Evolutionary conservation across 371 early-diverging fungal genomes (phyloP).

Genomic region (Mucor mucedo): DNA sequence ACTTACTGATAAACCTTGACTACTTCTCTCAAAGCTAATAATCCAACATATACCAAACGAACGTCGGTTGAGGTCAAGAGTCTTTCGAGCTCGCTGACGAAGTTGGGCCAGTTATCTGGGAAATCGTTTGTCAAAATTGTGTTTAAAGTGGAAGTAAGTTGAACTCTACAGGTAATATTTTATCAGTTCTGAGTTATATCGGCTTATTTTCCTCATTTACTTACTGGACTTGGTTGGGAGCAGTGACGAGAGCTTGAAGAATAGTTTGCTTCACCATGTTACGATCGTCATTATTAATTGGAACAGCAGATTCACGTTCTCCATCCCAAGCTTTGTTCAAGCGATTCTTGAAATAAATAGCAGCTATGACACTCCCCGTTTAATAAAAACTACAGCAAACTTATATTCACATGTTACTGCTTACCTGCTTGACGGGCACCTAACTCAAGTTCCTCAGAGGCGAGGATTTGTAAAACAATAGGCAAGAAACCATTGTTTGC

Average conservation of each 20-base stretch:
- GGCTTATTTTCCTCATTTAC: conserved; percentile 1
- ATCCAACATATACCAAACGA: conserved; percentile 74
- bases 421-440: conserved; percentile 82
- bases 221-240: conserved; percentile 77
- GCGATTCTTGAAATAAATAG: conserved; percentile 95
- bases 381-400: conserved; percentile 3
- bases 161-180: conserved; percentile 55
- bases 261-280: conserved; percentile 78
- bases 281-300: conserved; percentile 78
- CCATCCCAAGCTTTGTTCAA: conserved; percentile 80
- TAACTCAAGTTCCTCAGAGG: conserved; percentile 65
- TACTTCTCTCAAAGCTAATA: conserved; percentile 80
- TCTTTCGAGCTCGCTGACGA: conserved; percentile 67
- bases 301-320: conserved; percentile 31
- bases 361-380: conserved; percentile 59
- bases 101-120: conserved; percentile 86
- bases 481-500: conserved; percentile 69
- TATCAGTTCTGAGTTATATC: background rate
- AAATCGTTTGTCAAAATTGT: conserved; percentile 77
- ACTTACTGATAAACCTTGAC: conserved; percentile 83
- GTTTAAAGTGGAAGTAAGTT: conserved; percentile 75
- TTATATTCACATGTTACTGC: background rate
- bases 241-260: conserved; percentile 74
- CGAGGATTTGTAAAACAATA: conserved; percentile 72
- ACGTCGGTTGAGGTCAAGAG: conserved; percentile 71